These are phyloP conservation scores for Magnolia officinalis DNA, from an alignment of 164 flowering plant genomes.

Conservation along the genomic window DNA sequence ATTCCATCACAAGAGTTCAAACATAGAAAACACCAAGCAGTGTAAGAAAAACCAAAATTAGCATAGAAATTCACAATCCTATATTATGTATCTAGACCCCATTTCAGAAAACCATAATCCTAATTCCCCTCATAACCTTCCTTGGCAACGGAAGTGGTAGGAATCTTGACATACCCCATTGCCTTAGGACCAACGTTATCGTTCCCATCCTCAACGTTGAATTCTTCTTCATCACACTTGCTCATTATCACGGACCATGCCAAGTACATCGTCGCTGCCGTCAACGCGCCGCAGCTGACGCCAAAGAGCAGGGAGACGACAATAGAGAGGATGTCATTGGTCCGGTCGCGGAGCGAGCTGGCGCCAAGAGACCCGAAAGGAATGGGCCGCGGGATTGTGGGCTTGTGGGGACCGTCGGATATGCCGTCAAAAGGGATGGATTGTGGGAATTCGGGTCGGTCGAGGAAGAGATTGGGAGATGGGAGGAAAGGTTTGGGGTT, in stretches of 20 bases:
- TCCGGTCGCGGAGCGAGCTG: slow-evolving; percentile 36
- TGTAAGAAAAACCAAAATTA: no score
- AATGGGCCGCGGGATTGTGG: not conserved
- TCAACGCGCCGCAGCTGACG: slow-evolving; percentile 48
- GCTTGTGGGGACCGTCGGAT: not conserved
- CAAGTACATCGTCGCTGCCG: slow-evolving; percentile 47
- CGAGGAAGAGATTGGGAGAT: slow-evolving; percentile 8
- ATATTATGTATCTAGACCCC: not conserved
- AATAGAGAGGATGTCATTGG: slow-evolving; percentile 42
- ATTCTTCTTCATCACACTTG: slow-evolving; percentile 20
- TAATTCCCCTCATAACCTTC: slow-evolving; percentile 26
- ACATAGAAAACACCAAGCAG: not conserved
- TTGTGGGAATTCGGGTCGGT: not conserved
- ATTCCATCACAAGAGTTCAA: not conserved
- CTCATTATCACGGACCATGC: slow-evolving; percentile 40
- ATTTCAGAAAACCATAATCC: slow-evolving; percentile 11
- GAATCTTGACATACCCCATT: slow-evolving; percentile 29
- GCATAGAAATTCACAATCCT: not conserved
- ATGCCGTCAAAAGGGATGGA: not conserved
- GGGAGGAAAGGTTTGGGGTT: slow-evolving; percentile 9
- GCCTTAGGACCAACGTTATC: slow-evolving; percentile 18
- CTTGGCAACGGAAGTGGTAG: slow-evolving; percentile 18
- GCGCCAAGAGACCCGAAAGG: slow-evolving; percentile 5
- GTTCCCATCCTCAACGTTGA: slow-evolving; percentile 17
- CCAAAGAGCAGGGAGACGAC: slow-evolving; percentile 52